Evolutionary conservation across 495 filamentous ascomycete genomes (phyloP), one percentile per base, ranked within the genome.

Genomic region (Penicillium paradoxum): DNA sequence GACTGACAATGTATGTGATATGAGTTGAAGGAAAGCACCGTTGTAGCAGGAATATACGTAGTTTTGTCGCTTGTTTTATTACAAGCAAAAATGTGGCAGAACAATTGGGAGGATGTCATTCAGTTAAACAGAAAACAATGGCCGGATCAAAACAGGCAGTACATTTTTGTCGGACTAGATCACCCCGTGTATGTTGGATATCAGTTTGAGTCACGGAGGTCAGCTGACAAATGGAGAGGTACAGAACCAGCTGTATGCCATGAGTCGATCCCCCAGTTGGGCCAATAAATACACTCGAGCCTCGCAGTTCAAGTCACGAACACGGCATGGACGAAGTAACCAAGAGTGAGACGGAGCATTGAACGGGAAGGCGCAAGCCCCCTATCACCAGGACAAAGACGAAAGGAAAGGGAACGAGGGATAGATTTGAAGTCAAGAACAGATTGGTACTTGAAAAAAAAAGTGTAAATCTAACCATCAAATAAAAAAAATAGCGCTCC

Each of bases 391-490:
- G n/a, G 19, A 47, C 39, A 18, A 47, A 29, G 25, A 18, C 17
- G 33, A 25, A 45, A 15, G 22, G 33, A 19, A 44, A 36, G 36
- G 56, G 53, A 62, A 57, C 57, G 51, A 42, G 10, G 29, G 49
- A 47, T 43, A 51, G 39, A 43, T 43, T 36, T 18, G 17, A 43
- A 25, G 51, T 25, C 49, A 43, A 42, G 38, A n/a, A 51, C 37
- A 43, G 37, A 5, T 40, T 51, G 38, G 38, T 51, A 43, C 39
- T 42, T 42, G 49, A 34, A 43, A 19, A 34, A 43, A 22, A 41
- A 17, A 51, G 34, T 11, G 25, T 41, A 42, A 43, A 51, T 51
- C 49, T 51, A 51, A 34, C 38, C 38, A 13, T 51, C 14, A 30
- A 43, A 43, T 56, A 51, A 53, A 52, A 51, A 45, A 38, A n/a